Evolutionary conservation across 2,329 filamentous ascomycete genomes (phyloP), one percentile per base, ranked within the genome.

Genomic region (Ambrosiella cleistominuta): DNA sequence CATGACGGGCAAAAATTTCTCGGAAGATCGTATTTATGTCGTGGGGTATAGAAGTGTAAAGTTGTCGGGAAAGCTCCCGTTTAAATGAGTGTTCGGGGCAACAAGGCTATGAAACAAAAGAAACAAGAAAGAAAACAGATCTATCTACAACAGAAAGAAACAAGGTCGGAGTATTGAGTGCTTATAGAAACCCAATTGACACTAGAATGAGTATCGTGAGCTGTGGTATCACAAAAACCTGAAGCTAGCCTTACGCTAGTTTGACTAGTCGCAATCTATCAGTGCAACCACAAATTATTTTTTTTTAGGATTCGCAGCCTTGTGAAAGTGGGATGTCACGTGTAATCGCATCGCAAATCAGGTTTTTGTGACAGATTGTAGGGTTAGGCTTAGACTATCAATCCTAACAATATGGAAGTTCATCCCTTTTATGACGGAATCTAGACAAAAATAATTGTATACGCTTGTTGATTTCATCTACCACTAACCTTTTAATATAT

Each of bases 1-100:
- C 87, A 91, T 90, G 60, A 40, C 55, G 62, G 60, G 58, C 58
- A 37, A 49, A n/a, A 27, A 35, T 35, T 53, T 51, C 9, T 51
- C 17, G 47, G 6, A 19, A 36, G 19, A 36, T 19, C 35, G 8
- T 8, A 19, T 27, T 2, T 35, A 36, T 51, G 12, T 35, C 15
- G 15, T n/a, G 50, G 54, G 45, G 49, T 47, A 42, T 35, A 17
- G 36, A 39, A 57, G 47, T 12, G 47, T 19, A 39, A 40, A 58
- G 40, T 42, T 40, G 39, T 52, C 45, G 47, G 59, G 59, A 56
- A n/a, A 56, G 47, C 45, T 60, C 59, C 59, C 56, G 53, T 27
- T 56, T 49, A 59, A 42, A 45, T 47, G 38, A 38, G 37, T 56
- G 57, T 27, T 35, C 38, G 51, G 13, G 54, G 42, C 35, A 44